These are phyloP conservation scores for Articulospora tetracladia DNA, from an alignment of 495 filamentous ascomycete genomes.

Conservation along the genomic window DNA sequence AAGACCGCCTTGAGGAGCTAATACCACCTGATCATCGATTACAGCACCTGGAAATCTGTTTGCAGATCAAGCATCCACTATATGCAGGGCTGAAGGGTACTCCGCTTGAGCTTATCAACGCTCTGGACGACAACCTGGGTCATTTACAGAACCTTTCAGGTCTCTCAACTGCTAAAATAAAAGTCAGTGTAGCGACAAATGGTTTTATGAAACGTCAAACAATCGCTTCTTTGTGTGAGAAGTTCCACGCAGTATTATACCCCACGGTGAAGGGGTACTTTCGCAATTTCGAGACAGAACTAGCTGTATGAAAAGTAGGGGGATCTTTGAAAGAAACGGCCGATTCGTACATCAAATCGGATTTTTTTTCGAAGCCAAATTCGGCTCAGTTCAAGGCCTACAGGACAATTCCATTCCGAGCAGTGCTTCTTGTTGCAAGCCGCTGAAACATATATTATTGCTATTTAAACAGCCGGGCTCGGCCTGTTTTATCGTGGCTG, in stretches of 20 bases:
- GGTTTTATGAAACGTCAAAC: neutral
- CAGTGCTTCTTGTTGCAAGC: too few relatives aligned
- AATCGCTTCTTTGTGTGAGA: neutral
- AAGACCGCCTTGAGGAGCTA: neutral
- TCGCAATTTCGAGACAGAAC: neutral
- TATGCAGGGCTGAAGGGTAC: neutral
- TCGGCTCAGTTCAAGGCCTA: too few relatives aligned
- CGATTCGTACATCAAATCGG: too few relatives aligned
- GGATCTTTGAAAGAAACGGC: neutral
- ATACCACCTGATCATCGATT: neutral
- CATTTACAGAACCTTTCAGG: neutral
- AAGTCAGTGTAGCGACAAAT: too few relatives aligned
- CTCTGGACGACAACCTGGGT: neutral
- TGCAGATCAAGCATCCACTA: neutral
- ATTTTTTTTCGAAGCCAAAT: neutral
- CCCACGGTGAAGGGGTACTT: neutral
- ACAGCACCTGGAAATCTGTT: neutral
- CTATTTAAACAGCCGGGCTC: too few relatives aligned
- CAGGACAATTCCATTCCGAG: too few relatives aligned
- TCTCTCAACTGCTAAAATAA: neutral
- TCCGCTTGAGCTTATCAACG: neutral
- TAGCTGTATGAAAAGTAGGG: neutral
- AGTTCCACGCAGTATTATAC: neutral
- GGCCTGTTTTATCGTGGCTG: too few relatives aligned
- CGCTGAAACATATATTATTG: too few relatives aligned